Evolutionary conservation across 75 land plant species (phyloP).

Genomic region (Pinus taeda): DNA sequence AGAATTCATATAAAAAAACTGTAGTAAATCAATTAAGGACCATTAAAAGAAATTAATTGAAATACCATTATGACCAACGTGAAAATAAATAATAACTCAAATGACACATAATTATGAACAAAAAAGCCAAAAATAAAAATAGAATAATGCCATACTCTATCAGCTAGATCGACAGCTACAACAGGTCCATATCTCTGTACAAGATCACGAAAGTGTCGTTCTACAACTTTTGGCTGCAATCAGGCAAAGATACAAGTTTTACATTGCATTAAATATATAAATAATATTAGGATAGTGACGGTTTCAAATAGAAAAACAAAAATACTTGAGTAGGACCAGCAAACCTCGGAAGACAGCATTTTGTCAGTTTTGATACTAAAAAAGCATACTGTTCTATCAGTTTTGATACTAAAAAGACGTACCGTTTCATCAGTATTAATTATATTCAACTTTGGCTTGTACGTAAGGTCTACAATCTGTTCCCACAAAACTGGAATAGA

Average conservation of each 20-base stretch:
- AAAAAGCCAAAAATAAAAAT: background rate
- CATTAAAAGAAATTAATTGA: background rate
- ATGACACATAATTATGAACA: background rate
- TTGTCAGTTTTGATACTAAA: constrained; percentile 52
- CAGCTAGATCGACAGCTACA: constrained; percentile 82
- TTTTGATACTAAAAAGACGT: constrained; percentile 27
- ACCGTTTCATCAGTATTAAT: constrained; percentile 77
- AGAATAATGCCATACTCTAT: constrained; percentile 53
- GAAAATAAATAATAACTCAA: background rate
- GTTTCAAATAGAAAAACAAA: background rate
- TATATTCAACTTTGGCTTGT: constrained; percentile 81
- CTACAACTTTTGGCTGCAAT: constrained; percentile 81
- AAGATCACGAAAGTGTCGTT: constrained; percentile 88
- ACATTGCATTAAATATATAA: background rate
- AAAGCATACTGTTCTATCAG: constrained; percentile 63
- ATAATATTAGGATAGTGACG: background rate
- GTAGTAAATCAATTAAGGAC: background rate
- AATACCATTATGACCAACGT: background rate
- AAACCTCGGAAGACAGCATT: constrained; percentile 21
- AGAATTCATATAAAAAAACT: background rate
- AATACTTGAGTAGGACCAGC: background rate
- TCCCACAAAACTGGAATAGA: constrained; percentile 99
- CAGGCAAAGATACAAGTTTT: background rate
- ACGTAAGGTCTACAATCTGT: constrained; percentile 98
- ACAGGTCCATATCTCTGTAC: constrained; percentile 88